Conservation (phyloP, 495 filamentous ascomycete genomes). For the Opeltia flavorubescens region DNA sequence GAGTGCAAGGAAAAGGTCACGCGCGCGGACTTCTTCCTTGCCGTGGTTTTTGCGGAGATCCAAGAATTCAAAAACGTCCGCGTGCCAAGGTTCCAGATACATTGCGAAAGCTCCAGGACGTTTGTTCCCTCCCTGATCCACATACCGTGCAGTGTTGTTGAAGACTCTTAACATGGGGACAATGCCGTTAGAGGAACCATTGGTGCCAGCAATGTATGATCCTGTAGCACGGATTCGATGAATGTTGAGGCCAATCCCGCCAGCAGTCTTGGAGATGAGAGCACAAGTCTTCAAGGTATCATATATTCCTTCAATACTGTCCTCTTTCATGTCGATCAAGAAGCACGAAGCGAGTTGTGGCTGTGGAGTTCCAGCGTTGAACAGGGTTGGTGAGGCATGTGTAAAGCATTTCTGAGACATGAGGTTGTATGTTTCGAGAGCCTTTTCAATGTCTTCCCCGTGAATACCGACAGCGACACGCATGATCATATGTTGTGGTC, state of each 20-base stretch:
- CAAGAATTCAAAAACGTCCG: constrained; percentile 92
- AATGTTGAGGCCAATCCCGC: constrained; percentile 89
- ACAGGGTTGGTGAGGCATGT: constrained; percentile 91
- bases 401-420: constrained; percentile 98
- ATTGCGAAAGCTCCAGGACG: constrained; percentile 96
- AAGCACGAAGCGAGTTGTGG: constrained; percentile 95
- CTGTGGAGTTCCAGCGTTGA: constrained; percentile 91
- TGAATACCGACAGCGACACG: constrained; percentile 95
- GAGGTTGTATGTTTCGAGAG: constrained; percentile 91
- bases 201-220: constrained; percentile 94
- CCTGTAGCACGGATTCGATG: constrained; percentile 94
- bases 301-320: constrained; percentile 98
- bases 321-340: constrained; percentile 95
- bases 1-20: constrained; percentile 92
- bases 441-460: constrained; percentile 84
- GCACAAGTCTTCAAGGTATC: constrained; percentile 98
- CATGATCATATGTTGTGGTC: constrained; percentile 99
- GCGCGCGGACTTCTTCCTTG: constrained; percentile 93
- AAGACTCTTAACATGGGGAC: constrained; percentile 96
- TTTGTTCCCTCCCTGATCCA: constrained; percentile 99
- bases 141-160: constrained; percentile 97
- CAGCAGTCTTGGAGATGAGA: constrained; percentile 98
- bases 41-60: constrained; percentile 98
- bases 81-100: constrained; percentile 99
- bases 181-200: constrained; percentile 93